Evolutionary conservation across 192 early-diverging fungal genomes (phyloP), one percentile per base, ranked within the genome.

Genomic region (Dissophora ornata): DNA sequence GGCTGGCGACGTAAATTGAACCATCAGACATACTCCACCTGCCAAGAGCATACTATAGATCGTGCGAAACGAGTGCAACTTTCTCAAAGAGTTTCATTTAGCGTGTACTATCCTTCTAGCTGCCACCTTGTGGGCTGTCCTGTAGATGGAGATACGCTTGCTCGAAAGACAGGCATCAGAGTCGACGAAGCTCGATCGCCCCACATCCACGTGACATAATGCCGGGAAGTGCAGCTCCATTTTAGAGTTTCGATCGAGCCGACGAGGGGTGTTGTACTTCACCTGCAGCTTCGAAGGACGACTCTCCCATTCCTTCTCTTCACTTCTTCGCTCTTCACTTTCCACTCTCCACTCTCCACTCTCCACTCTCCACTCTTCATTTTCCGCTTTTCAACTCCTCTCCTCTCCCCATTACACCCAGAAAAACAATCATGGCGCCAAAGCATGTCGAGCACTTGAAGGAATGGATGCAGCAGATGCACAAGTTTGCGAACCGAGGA

Each of bases 371-470:
- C n/a, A n/a, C n/a, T n/a, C n/a, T n/a, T n/a, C n/a, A n/a, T n/a
- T n/a, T 44, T 38, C 36, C 36, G 12, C 29, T 30, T 13, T 32
- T 16, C 44, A 3, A 21, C 24, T 64, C 49, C 36, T 2, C 48
- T 15, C 40, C 28, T 33, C 26, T 45, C 40, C 44, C 19, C 45
- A 4, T 24, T 24, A 13, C 30, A 36, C 26, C 25, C 6, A 24
- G 4, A 38, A 38, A 13, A 26, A 48, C 18, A 48, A 42, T 1
- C 22, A 75, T 75, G 71, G 71, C 71, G 1, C 71, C 71, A 13
- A 62, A 75, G 24, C 71, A 75, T 54, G 51, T 75, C 32, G 63
- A 64, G 29, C 29, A 58, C 54, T 18, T 74, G 7, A 38, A 49
- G 15, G 29, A 48, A 32, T 74, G 70, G 70, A 64, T 74, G 70